Conservation (phyloP, 352 stramenopile species). For the Thalassiosira hispida region DNA sequence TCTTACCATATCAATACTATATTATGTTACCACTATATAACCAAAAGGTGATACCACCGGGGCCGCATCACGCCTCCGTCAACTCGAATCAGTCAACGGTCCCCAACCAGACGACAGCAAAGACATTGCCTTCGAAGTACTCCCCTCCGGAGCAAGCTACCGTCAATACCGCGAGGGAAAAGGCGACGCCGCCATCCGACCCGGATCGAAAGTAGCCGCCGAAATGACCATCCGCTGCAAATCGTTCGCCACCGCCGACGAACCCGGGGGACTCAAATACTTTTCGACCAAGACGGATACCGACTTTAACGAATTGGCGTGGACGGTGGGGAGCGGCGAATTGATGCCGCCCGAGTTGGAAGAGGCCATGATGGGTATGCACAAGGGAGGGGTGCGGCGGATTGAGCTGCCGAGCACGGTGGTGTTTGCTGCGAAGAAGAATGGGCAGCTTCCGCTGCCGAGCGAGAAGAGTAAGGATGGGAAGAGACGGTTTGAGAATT, state of each 20-base stretch:
- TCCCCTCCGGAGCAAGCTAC: conserved; percentile 64
- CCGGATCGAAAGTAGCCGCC: conserved; percentile 65
- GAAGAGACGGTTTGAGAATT: conserved; percentile 61
- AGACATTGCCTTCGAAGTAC: conserved; percentile 63
- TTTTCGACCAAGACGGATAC: conserved; percentile 72
- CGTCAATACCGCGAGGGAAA: conserved; percentile 75
- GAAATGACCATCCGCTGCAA: conserved; percentile 76
- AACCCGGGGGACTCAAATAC: conserved; percentile 75
- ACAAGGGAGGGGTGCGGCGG: conserved; percentile 51
- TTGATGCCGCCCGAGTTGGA: conserved; percentile 56
- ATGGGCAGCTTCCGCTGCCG: conserved; percentile 60
- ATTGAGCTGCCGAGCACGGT: conserved; percentile 71
- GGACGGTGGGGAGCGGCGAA: conserved; percentile 57
- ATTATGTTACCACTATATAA: no score
- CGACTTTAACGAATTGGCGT: conserved; percentile 77
- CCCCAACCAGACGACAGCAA: conserved; percentile 54
- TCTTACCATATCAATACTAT: no score
- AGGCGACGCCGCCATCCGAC: conserved; percentile 52
- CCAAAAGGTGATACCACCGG: conserved; percentile 57
- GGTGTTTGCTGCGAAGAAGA: conserved; percentile 66
- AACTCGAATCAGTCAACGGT: conserved; percentile 55
- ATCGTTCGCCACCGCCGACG: conserved; percentile 67
- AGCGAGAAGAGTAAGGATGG: conserved; percentile 70
- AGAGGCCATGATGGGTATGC: conserved; percentile 76
- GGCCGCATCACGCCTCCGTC: conserved; percentile 40